Evolutionary conservation across 352 stramenopile species (phyloP), one percentile per base, ranked within the genome.

Genomic region (Phytophthora citricola): DNA sequence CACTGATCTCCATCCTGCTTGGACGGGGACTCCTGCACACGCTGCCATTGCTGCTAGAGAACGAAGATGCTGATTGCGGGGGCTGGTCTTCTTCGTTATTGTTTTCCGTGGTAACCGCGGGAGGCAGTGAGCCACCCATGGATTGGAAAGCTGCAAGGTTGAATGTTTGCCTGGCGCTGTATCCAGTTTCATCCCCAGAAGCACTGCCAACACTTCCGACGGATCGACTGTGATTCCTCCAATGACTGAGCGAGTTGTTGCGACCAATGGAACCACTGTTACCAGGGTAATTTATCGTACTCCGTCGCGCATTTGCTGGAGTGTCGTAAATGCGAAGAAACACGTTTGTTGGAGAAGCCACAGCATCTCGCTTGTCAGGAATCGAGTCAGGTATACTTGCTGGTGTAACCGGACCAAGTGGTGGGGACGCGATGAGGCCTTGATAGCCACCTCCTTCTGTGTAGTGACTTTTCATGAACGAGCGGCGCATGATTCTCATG

Each of bases 241-340:
- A 58, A 3, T n/a, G 38, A 46, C 29, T 53, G 5, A 63, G 40
- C 10, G 49, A 27, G 34, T 60, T 68, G 5, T 64, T 60, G 41
- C 54, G 54, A 4, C 69, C 47, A 20, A 71, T 44, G 4, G 46
- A 71, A 58, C 66, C 40, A 11, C 32, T 67, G 46, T 66, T 71
- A 24, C 60, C 32, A 20, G 50, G 44, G 40, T 59, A 65, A 15
- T 41, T 47, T 3, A 46, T 39, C 12, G 40, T 43, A 20, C 51
- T 64, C 5, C 50, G 57, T 36, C 53, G 26, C 3, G 48, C 40
- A 22, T 46, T 52, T 34, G 64, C 73, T 9, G 85, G 85, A 1
- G 85, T 89, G 58, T 93, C 85, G 44, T 89, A 93, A 48, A 89
- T 76, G 5, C 83, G 79, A 52, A 93, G 58, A 57, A 92, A 93